These are phyloP conservation scores for Fomitiporia mediterranea DNA, from an alignment of 1,284 basidiomycete species.

Conservation along the genomic window DNA sequence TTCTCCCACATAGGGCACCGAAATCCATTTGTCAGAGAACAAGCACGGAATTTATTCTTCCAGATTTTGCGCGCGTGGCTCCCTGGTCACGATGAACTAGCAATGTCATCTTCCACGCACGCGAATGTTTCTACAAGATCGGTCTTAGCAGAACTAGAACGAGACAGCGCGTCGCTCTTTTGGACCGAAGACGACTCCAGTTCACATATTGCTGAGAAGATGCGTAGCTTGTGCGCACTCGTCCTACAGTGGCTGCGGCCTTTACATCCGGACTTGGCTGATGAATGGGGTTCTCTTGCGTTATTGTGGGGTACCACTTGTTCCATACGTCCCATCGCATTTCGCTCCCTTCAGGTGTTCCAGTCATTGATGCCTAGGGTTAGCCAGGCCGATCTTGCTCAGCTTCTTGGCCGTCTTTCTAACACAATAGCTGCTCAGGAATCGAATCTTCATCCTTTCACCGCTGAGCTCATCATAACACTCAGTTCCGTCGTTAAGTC, in stretches of 20 bases:
- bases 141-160: conserved; percentile 53
- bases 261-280: conserved; percentile 60
- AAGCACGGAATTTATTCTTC: conserved; percentile 73
- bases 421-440: conserved; percentile 79
- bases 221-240: conserved; percentile 64
- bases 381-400: conserved; percentile 70
- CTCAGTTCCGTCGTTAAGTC: conserved; percentile 64
- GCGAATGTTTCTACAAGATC: conserved; percentile 45
- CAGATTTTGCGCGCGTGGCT: conserved; percentile 78
- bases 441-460: conserved; percentile 77
- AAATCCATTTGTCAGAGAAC: conserved; percentile 61
- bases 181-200: conserved; percentile 72
- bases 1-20: conserved; percentile 84
- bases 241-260: conserved; percentile 69
- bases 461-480: conserved; percentile 79
- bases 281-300: conserved; percentile 79
- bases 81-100: conserved; percentile 62
- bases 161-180: conserved; percentile 52
- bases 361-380: conserved; percentile 76
- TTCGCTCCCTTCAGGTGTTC: conserved; percentile 89
- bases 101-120: conserved; percentile 47
- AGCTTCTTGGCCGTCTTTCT: conserved; percentile 79
- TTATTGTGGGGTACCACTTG: conserved; percentile 85
- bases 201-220: conserved; percentile 53
- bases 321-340: conserved; percentile 82